Evolutionary conservation across 768 basidiomycete genomes (phyloP), one percentile per base, ranked within the genome.

Genomic region (Podaxis pistillaris): DNA sequence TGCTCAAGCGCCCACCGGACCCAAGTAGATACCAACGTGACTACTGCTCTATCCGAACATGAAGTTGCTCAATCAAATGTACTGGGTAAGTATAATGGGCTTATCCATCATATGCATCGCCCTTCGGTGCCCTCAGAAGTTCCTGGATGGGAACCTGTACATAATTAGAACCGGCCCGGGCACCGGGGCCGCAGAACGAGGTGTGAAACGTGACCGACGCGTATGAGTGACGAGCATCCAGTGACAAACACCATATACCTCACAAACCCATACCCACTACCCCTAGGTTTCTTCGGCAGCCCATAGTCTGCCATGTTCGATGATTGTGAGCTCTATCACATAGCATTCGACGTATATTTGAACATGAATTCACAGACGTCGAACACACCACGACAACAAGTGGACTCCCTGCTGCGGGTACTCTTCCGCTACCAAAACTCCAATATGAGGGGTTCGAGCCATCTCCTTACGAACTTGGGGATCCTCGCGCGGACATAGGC

Each of bases 381-480:
- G 93, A 97, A 72, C 95, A 96, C 72, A 79, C 93, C 19, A 78
- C 83, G 37, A 79, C 81, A 3, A 82, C 87, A 19, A 73, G 81
- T 4, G 72, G 75, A 15, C 74, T 75, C 30, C 70, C 72, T 40
- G 71, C 68, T 41, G 56, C 75, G 54, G 67, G 71, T 47, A 67
- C 73, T 28, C 76, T 73, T 56, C 73, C 82, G 1, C 70, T 85
- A 24, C 86, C 87, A 3, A 79, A 83, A 30, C 75, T 95, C 24
- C 86, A 90, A 59, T 95, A 90, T 68, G 91, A 96, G 70, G 95
- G 94, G 9, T 98, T 94, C 69, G 95, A 98, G 73, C 85, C 84
- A 22, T 87, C 86, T 19, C 83, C 87, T 1, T 74, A 82, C 60
- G 83, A 82, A 47, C 73, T 74, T 62, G 79, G 83, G 69, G 85